Evolutionary conservation across 164 flowering plant genomes (phyloP), one percentile per base, ranked within the genome.

Genomic region (Santalum album): DNA sequence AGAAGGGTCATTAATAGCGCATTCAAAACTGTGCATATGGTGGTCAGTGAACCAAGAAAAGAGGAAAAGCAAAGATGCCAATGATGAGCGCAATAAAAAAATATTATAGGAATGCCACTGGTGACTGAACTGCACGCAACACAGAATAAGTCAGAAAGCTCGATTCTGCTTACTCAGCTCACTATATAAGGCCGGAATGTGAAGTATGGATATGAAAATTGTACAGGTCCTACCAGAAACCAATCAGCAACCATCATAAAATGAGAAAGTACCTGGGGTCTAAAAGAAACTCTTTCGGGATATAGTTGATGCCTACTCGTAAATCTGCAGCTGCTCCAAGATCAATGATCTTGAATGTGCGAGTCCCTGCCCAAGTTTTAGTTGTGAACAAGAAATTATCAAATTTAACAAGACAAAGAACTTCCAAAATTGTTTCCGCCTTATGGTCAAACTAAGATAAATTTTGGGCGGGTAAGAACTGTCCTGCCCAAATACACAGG

Each of bases 251-350:
- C 9, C 34, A 29, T 27, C 4, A 39, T 24, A 3, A n/a, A 1
- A 49, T 34, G 25, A 17, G 18, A 53, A 19, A 16, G 44, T 69
- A 92, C 98, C 98, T 88, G 44, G 96, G 98, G 54, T 92, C 98
- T 65, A 92, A 74, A 25, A 92, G 79, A 72, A 89, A 92, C 65
- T 92, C 99, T 61, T 92, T 92, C 1, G 96, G 96, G 57, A 89
- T 82, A 60, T 92, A 92, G 72, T 92, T 92, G 64, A 92, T 92
- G 24, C 99, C 96, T 14, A 92, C 99, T 80, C 96, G 72, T 64
- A 92, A 60, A 79, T 92, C 99, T 23, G 99, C 71, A 27, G 99
- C 96, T 58, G 96, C 99, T 49, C 99, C 99, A 51, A 92, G 95
- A 78, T 92, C 99, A 62, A 92, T 92, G 64, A 92, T 89, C 75